Base-by-base conservation (phyloP, 768 basidiomycete genomes). In the Rhodotorula graminis region DNA sequence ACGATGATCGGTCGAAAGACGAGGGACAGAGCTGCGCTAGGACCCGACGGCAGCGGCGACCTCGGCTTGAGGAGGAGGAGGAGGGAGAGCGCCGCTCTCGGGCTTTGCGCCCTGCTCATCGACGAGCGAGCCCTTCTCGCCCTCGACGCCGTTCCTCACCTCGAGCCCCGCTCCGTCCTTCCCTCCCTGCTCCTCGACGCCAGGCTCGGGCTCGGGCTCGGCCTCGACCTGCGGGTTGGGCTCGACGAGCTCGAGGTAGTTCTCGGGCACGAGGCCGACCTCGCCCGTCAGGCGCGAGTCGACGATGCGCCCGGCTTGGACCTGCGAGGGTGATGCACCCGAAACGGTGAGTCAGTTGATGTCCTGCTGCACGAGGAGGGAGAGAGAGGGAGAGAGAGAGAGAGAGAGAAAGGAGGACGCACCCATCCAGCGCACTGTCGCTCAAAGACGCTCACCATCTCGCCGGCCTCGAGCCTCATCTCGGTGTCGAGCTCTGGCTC, bases 401-500 rank as follows among this genome's bases (percentile, higher is more conserved):
- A 21, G 25, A 7, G n/a, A 56, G 19, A n/a, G 15, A 3, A 21
- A 4, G 25, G 44, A 9, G 8, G 18, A 64, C 71, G n/a, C 19
- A 76, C 75, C 75, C 75, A 76, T 1, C 75, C 75, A 6, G 61
- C 71, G 50, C 75, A 76, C 44, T 73, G 69, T 40, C 72, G 47
- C 42, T 65, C 65, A 33, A 64, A 70, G 5, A 91, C 89, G 4
- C 83, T 83, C 23, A 93, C 88, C 60, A 89, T 74, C 81, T 92
- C 89, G 59, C 88, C 91, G 80, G 91, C 89, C 74, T 84, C 86
- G 66, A 93, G 81, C 57, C 83, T 83, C 90, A 92, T 91, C 86
- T 93, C 92, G 47, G 90, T 89, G 27, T 86, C 87, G 3, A 90
- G 88, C 77, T 92, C 90, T 0, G 90, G 89, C 71, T 88, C 87